These are phyloP conservation scores for Lycium ferocissimum DNA, from an alignment of 257 asterid species.

Conservation along the genomic window DNA sequence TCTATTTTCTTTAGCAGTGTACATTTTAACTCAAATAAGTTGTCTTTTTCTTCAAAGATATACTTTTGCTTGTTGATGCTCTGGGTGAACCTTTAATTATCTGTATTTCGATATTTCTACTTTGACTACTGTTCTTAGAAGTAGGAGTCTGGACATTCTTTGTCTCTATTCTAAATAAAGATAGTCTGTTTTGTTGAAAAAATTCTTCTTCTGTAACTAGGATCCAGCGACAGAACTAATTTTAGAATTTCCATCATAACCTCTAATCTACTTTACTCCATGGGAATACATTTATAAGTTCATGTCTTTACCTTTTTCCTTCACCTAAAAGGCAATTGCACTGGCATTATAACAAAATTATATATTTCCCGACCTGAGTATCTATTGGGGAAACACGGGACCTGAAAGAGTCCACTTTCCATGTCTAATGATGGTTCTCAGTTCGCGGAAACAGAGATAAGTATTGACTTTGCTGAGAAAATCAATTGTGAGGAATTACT, in stretches of 20 bases:
- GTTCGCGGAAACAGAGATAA: conserved; percentile 60
- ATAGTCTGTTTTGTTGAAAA: neutral
- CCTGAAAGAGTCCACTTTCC: conserved; percentile 60
- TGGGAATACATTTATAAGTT: neutral
- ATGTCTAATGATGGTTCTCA: conserved; percentile 65
- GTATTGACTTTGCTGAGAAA: conserved; percentile 47
- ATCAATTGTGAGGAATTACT: conserved; percentile 59
- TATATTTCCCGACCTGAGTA: neutral
- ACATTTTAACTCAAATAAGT: conserved; percentile 4
- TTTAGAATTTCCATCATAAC: neutral
- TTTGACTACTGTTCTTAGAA: neutral
- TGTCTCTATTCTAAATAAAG: neutral
- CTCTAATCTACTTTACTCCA: neutral
- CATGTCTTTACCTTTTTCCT: neutral
- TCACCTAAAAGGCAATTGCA: neutral
- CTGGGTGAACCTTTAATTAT: neutral
- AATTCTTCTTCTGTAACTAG: neutral
- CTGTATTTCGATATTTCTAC: neutral
- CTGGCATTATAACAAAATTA: neutral
- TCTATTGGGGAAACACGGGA: conserved; percentile 63
- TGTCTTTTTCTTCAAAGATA: neutral
- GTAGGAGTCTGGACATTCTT: neutral
- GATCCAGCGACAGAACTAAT: neutral
- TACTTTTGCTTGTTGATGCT: neutral
- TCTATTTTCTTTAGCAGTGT: neutral